Percentiles rank a stretch among this genome's conserved stretches.
Evolutionary conservation across 208 protist genomes (phyloP).

Genomic region (Blechomonas ayalai): DNA sequence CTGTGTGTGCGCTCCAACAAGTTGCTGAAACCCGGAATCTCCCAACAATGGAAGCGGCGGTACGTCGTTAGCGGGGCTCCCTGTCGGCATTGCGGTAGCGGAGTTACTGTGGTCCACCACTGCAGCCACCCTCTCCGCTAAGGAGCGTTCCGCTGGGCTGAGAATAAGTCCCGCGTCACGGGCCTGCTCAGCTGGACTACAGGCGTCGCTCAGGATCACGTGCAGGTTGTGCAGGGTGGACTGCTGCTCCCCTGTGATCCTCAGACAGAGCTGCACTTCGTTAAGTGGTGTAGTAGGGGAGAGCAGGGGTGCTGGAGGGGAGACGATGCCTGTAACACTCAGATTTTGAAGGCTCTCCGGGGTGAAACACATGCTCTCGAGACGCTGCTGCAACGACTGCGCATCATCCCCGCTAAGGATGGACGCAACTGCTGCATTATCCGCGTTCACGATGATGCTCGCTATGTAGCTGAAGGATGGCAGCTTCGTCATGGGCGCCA

Average conservation of each 20-base stretch:
- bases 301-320: conserved; percentile 1
- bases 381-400: conserved; percentile 11
- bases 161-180: neutral
- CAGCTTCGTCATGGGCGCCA: conserved; percentile 31
- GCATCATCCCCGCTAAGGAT: conserved; percentile 22
- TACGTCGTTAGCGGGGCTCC: too few species aligned
- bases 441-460: conserved; percentile 43
- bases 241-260: too few species aligned
- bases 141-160: neutral
- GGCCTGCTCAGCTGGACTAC: neutral
- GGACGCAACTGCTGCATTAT: conserved; percentile 20
- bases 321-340: conserved; percentile 8
- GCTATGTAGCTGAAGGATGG: conserved; percentile 42
- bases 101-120: too few species aligned
- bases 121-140: too few species aligned
- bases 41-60: too few species aligned
- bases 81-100: too few species aligned
- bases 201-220: too few species aligned
- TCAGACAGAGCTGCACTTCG: too few species aligned
- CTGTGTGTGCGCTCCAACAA: too few species aligned
- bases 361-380: conserved; percentile 29
- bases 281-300: too few species aligned
- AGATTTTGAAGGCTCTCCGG: conserved; percentile 12
- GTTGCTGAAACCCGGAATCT: too few species aligned
- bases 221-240: too few species aligned